Evolutionary conservation across 192 early-diverging fungal genomes (phyloP).

Genomic region (Chytriomyces confervae): DNA sequence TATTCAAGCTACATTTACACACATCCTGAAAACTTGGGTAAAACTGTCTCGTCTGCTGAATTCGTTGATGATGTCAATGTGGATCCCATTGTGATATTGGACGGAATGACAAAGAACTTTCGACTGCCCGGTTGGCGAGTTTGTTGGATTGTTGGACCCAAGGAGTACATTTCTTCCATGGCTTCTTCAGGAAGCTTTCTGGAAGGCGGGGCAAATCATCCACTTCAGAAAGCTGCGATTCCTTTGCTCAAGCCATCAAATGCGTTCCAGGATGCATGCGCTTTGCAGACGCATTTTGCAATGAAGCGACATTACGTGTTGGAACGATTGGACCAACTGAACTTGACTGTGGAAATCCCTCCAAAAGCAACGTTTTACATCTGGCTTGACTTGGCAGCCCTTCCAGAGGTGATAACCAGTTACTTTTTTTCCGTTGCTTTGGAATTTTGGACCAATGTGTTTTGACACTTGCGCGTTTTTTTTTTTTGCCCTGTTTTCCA

Average conservation of each 20-base stretch:
- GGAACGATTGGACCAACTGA: conserved; percentile 43
- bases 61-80: conserved; percentile 57
- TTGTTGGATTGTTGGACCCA: conserved; percentile 63
- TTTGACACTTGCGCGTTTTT: conserved; percentile 1
- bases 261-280: conserved; percentile 48
- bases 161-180: conserved; percentile 58
- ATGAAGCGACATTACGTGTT: conserved; percentile 59
- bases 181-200: conserved; percentile 55
- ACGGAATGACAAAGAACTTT: conserved; percentile 46
- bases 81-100: conserved; percentile 54
- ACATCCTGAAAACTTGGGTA: conserved; percentile 44
- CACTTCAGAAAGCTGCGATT: conserved; percentile 56
- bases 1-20: conserved; percentile 62
- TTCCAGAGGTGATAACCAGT: conserved; percentile 43
- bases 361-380: conserved; percentile 64
- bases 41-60: conserved; percentile 49
- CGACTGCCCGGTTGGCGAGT: conserved; percentile 64
- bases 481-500: background rate
- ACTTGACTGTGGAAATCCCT: conserved; percentile 45
- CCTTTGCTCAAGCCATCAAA: conserved; percentile 52
- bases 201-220: conserved; percentile 64
- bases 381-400: conserved; percentile 53
- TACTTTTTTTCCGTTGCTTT: background rate
- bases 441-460: background rate
- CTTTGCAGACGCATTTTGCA: conserved; percentile 55